These are phyloP conservation scores for Lodderomyces pseudojiufengensis DNA, from an alignment of 1,139 yeast species.

Conservation along the genomic window DNA sequence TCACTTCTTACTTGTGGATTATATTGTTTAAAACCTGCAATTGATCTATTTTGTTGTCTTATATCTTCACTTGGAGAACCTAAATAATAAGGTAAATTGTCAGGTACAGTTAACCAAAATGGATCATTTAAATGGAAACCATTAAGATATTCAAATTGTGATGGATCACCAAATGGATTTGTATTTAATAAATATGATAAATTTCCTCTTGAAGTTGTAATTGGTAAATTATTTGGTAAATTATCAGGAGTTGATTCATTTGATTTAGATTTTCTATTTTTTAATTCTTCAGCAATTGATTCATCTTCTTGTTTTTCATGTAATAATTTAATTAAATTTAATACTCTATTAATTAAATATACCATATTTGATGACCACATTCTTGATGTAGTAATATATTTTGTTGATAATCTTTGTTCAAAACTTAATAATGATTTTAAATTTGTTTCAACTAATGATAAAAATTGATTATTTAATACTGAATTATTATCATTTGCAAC, in stretches of 20 bases:
- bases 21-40: conserved; percentile 7
- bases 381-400: conserved; percentile 19
- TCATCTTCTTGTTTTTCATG: conserved; percentile 20
- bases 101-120: conserved; percentile 43
- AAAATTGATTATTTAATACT: conserved; percentile 20
- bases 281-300: conserved; percentile 3
- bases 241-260: conserved; percentile 6
- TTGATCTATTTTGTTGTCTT: conserved; percentile 6
- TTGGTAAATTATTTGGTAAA: conserved; percentile 8
- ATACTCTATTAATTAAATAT: conserved; percentile 30
- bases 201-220: conserved; percentile 12
- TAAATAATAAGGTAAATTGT: conserved; percentile 36
- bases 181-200: conserved; percentile 10
- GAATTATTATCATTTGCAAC: conserved; percentile 18
- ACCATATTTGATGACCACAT: conserved; percentile 40
- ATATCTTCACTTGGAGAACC: conserved; percentile 32
- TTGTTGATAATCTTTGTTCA: conserved; percentile 22
- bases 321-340: conserved; percentile 28
- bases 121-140: conserved; percentile 37
- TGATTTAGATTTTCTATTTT: conserved; percentile 3
- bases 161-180: conserved; percentile 13
- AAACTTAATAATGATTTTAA: conserved; percentile 23
- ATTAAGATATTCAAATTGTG: conserved; percentile 13
- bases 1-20: conserved; percentile 3
- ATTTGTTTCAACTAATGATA: conserved; percentile 23